Evolutionary conservation across 1,284 basidiomycete species (phyloP).

Genomic region (Leccinum laetum): DNA sequence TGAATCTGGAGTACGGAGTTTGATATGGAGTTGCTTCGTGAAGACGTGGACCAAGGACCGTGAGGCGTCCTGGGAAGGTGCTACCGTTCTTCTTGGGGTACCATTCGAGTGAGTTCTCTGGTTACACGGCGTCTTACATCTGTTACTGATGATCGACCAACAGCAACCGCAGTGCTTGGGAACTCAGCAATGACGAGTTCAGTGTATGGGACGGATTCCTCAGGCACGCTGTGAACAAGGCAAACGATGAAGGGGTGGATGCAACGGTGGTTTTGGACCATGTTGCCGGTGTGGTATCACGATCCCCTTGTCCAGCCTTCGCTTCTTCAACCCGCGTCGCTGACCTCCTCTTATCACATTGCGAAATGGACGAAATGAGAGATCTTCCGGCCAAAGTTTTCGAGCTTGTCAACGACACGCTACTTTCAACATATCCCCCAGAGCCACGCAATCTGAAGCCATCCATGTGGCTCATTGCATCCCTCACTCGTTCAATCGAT

Average conservation of each 20-base stretch:
- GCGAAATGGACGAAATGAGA: conserved; percentile 49
- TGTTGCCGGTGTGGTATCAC: conserved; percentile 48
- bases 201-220: conserved; percentile 59
- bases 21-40: conserved; percentile 57
- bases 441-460: conserved; percentile 50
- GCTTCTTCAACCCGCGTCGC: conserved; percentile 50
- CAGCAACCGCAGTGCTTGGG: conserved; percentile 53
- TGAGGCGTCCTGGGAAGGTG: conserved; percentile 49
- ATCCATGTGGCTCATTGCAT: conserved; percentile 60
- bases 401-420: conserved; percentile 56
- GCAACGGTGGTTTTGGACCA: conserved; percentile 50
- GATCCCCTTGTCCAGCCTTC: conserved; percentile 42
- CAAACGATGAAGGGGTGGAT: conserved; percentile 59
- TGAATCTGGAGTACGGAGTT: conserved; percentile 32
- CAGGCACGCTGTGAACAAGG: conserved; percentile 48
- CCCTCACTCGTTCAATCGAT: conserved; percentile 53
- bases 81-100: conserved; percentile 52
- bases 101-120: conserved; percentile 57
- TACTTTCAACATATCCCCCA: conserved; percentile 66
- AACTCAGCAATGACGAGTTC: conserved; percentile 53
- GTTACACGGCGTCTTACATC: conserved; percentile 7
- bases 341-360: conserved; percentile 57
- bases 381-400: conserved; percentile 50
- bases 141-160: conserved; percentile 6
- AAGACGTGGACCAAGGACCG: conserved; percentile 50